A percentile compares a stretch with the other conserved stretches of the same genome.
Evolutionary conservation across 179 eudicot genomes (phyloP).

Genomic region (Actinidia chinensis): DNA sequence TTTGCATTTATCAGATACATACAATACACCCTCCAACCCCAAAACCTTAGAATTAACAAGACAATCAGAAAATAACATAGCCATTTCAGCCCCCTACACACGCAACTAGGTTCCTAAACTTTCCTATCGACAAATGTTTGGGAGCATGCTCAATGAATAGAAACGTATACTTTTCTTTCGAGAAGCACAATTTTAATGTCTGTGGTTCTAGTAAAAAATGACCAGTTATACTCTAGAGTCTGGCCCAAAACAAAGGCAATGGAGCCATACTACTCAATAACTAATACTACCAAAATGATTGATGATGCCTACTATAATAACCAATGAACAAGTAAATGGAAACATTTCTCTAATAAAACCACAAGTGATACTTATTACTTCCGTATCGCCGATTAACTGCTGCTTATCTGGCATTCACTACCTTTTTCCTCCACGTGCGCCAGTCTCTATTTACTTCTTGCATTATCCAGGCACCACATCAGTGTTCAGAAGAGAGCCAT

Average conservation of each 20-base stretch:
- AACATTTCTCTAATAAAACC: background rate
- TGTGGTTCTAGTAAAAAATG: background rate
- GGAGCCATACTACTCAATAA: too few species aligned
- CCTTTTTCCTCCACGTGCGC: slow-evolving; percentile 99
- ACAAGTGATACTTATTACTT: slow-evolving; percentile 41
- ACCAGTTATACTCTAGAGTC: background rate
- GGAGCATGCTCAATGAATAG: background rate
- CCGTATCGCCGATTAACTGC: slow-evolving; percentile 98
- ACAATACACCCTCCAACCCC: background rate
- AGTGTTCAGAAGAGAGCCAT: slow-evolving; percentile 99
- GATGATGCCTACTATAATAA: background rate
- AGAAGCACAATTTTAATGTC: background rate
- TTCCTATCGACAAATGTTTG: background rate
- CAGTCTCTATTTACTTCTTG: slow-evolving; percentile 96
- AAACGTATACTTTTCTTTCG: too few species aligned
- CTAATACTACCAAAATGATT: background rate
- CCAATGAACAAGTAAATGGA: background rate
- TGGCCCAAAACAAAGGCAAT: background rate
- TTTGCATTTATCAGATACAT: background rate
- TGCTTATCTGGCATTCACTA: slow-evolving; percentile 93
- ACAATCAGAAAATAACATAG: background rate
- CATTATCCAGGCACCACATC: slow-evolving; percentile 99
- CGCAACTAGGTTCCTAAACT: background rate
- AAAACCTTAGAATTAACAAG: background rate
- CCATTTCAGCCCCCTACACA: background rate